A percentile compares a stretch with the other conserved stretches of the same genome.
Evolutionary conservation across 768 basidiomycete genomes (phyloP).

Genomic region (Leccinellum albellum): DNA sequence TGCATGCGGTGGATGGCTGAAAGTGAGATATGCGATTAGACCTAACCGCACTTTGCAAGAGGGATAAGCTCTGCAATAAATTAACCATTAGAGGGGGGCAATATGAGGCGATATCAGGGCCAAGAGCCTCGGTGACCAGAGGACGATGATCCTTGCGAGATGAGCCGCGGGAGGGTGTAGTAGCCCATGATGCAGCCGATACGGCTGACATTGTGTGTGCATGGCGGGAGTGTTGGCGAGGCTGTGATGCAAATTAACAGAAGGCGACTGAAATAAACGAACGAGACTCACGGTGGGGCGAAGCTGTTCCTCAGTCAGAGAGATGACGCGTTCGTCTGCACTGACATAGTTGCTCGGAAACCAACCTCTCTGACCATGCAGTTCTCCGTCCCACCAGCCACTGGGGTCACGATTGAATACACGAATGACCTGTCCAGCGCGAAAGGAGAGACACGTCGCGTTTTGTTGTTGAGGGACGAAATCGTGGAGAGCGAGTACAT

Average conservation of each 20-base stretch:
- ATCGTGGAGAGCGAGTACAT: slow-evolving; percentile 90
- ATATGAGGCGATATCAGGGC: slow-evolving; percentile 54
- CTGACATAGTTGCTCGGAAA: slow-evolving; percentile 97
- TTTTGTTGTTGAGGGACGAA: slow-evolving; percentile 69
- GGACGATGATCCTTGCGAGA: slow-evolving; percentile 41
- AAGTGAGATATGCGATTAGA: slow-evolving; percentile 79
- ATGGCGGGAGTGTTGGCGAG: slow-evolving; percentile 42
- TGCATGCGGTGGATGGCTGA: slow-evolving; percentile 89
- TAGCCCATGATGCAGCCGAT: slow-evolving; percentile 55
- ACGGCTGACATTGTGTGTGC: slow-evolving; percentile 47
- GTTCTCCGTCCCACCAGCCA: slow-evolving; percentile 99
- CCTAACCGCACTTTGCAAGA: slow-evolving; percentile 82
- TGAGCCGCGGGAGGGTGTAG: slow-evolving; percentile 37
- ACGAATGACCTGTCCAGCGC: slow-evolving; percentile 85
- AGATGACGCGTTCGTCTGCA: slow-evolving; percentile 47
- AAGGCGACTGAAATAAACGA: background rate
- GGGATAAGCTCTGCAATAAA: slow-evolving; percentile 77
- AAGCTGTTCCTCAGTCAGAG: slow-evolving; percentile 57
- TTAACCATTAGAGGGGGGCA: slow-evolving; percentile 80
- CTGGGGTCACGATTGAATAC: slow-evolving; percentile 83
- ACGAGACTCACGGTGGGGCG: slow-evolving; percentile 38
- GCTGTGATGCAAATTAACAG: slow-evolving; percentile 11
- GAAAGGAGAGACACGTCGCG: slow-evolving; percentile 83
- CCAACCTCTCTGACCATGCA: slow-evolving; percentile 89
- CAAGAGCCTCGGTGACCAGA: slow-evolving; percentile 43